Evolutionary conservation across 1,284 basidiomycete species (phyloP).

Genomic region (Retiboletus flavoniger): DNA sequence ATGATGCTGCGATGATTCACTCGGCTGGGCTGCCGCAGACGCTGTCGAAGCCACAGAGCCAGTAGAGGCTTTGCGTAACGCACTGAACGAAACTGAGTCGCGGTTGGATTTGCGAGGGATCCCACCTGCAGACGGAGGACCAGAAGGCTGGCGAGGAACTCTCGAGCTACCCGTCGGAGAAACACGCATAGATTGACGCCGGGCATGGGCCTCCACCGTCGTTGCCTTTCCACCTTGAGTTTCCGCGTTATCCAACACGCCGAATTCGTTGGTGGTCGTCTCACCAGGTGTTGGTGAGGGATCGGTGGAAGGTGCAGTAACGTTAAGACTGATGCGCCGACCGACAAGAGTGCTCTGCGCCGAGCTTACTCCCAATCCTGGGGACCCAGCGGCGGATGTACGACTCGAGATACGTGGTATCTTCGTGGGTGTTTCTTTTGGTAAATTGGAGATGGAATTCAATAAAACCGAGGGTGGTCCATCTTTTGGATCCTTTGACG

Average conservation of each 20-base stretch:
- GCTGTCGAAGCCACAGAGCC: slow-evolving; percentile 68
- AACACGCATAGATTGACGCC: slow-evolving; percentile 51
- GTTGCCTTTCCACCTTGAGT: slow-evolving; percentile 31
- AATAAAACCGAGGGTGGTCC: slow-evolving; percentile 49
- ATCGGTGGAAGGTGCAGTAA: slow-evolving; percentile 56
- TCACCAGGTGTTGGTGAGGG: slow-evolving; percentile 56
- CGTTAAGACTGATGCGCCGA: slow-evolving; percentile 63
- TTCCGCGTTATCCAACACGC: slow-evolving; percentile 65
- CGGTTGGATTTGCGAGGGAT: slow-evolving; percentile 64
- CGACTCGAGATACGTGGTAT: slow-evolving; percentile 89
- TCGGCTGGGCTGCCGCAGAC: slow-evolving; percentile 44
- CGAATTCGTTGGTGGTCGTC: slow-evolving; percentile 69
- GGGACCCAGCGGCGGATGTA: slow-evolving; percentile 66
- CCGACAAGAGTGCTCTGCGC: slow-evolving; percentile 45
- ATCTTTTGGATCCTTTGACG: slow-evolving; percentile 56
- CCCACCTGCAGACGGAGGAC: slow-evolving; percentile 44
- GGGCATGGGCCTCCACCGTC: slow-evolving; percentile 41
- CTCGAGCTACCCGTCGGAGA: slow-evolving; percentile 62
- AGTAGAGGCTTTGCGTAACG: slow-evolving; percentile 76
- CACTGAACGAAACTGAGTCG: slow-evolving; percentile 73
- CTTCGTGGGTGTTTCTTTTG: slow-evolving; percentile 87
- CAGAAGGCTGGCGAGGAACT: slow-evolving; percentile 65
- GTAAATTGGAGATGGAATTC: slow-evolving; percentile 50
- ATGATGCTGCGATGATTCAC: slow-evolving; percentile 37
- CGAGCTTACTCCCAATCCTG: slow-evolving; percentile 58